Base-by-base conservation (phyloP, 139 green algal species). In the Penium margaritaceum region DNA sequence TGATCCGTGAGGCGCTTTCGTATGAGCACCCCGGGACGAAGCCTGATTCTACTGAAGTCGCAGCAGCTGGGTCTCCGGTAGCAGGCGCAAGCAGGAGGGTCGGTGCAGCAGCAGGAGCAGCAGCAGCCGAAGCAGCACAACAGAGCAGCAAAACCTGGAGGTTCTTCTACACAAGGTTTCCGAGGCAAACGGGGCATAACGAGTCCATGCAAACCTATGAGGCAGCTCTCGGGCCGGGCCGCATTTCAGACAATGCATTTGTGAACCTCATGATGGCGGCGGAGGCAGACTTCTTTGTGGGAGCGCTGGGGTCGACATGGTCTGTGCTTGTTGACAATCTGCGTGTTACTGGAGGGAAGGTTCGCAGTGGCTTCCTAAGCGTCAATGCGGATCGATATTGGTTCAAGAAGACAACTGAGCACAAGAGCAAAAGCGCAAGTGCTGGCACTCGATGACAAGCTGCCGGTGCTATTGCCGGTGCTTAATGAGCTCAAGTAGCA, bases 321-420 rank as follows among this genome's bases (percentile, higher is more conserved):
- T 69, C 32, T 32, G 33, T 68, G 33, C 4, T 74, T 51, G 72
- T 74, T 7, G 54, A 74, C 33, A 44, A 74, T 32, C 67, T 74
- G 24, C 29, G 67, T 19, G 35, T 43, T 35, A 74, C 67, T n/a
- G 47, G 35, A 1, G 67, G 53, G 24, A 68, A 46, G 67, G 24
- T 41, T 0, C 0, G 17, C 4, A 17, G n/a, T 27, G 67, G 43
- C n/a, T 68, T 67, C 24, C 30, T 74, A 17, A 67, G 33, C 30
- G 67, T 74, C 9, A 74, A 74, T 74, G 36, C n/a, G 33, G 67
- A 74, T 39, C 47, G 67, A 29, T 69, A 36, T 4, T 74, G 67
- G 67, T 65, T 60, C 17, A 60, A 24, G 24, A 60, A 60, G 30
- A 2, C n/a, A n/a, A n/a, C n/a, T n/a, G n/a, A n/a, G n/a, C n/a